Conservation (phyloP, 2,329 filamentous ascomycete species). For the Hypomyces rosellus region DNA sequence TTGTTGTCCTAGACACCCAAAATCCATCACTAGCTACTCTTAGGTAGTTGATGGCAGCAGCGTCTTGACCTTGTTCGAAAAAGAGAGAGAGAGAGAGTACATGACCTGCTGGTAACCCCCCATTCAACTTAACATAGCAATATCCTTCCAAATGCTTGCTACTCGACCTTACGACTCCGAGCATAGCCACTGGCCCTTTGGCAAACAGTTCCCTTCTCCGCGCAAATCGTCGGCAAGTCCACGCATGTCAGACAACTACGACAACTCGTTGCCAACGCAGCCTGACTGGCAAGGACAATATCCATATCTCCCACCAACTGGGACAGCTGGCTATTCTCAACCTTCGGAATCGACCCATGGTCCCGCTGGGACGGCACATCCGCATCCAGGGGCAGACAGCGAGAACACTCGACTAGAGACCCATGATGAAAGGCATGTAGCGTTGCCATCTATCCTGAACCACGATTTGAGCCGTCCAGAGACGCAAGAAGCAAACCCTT, state of each 20-base stretch:
- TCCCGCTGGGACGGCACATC: conserved; percentile 12
- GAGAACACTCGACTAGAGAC: conserved; percentile 50
- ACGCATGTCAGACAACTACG: conserved; percentile 54
- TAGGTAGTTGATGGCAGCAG: conserved; percentile 7
- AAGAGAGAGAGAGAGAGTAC: not conserved
- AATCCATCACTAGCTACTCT: no score
- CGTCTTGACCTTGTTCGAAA: conserved; percentile 1
- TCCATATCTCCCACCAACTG: conserved; percentile 41
- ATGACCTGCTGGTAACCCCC: conserved; percentile 1
- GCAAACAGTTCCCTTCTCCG: conserved; percentile 44
- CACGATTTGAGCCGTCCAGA: conserved; percentile 35
- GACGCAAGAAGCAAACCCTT: conserved; percentile 34
- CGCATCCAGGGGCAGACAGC: conserved; percentile 27
- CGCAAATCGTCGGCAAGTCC: conserved; percentile 37
- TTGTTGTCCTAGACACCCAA: not conserved
- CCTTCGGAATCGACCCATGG: conserved; percentile 37
- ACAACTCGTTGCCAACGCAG: conserved; percentile 46
- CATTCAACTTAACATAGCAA: not conserved
- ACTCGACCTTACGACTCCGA: conserved; percentile 48
- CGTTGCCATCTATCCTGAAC: conserved; percentile 30
- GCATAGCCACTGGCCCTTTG: conserved; percentile 49
- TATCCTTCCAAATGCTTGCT: conserved; percentile 47
- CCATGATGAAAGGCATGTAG: conserved; percentile 54
- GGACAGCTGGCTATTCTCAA: conserved; percentile 39
- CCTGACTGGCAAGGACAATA: conserved; percentile 53